phyloP scores from a whole-genome alignment of 306 rosid species.

The Urtica urens region DNA sequence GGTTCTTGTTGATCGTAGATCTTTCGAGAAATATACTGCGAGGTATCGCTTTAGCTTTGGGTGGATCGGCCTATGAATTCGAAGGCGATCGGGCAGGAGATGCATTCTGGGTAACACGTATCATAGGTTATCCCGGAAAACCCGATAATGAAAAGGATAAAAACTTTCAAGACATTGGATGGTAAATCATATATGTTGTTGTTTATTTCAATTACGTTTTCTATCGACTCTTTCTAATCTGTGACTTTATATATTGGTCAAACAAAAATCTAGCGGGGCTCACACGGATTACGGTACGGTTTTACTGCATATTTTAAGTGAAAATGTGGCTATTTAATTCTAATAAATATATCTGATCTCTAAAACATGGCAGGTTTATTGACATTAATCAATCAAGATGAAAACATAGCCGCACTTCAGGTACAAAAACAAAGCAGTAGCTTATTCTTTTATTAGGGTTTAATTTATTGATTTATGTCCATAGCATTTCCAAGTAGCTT shows the following conservation, averaged over 20 bases:
- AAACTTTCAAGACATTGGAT: constrained; percentile 61
- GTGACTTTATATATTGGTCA: constrained; percentile 7
- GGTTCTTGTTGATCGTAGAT: constrained; percentile 33
- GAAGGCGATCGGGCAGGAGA: constrained; percentile 89
- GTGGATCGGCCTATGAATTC: constrained; percentile 77
- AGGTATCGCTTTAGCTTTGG: constrained; percentile 79
- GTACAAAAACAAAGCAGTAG: too few relatives aligned
- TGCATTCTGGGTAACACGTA: constrained; percentile 83
- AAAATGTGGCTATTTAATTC: constrained; percentile 5
- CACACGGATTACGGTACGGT: constrained; percentile 78
- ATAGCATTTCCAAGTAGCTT: too few relatives aligned
- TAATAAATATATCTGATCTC: constrained; percentile 7
- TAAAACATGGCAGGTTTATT: constrained; percentile 59
- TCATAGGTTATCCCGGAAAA: constrained; percentile 64
- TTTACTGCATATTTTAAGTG: too few relatives aligned
- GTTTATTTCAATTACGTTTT: not conserved
- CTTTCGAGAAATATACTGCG: constrained; percentile 78
- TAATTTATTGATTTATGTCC: too few relatives aligned
- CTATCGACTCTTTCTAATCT: constrained; percentile 8
- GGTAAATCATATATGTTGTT: constrained; percentile 43
- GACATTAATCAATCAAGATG: constrained; percentile 90
- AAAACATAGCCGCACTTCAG: constrained; percentile 70
- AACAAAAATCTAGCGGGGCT: constrained; percentile 66
- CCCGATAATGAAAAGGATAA: constrained; percentile 24
- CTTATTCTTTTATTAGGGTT: not conserved